Evolutionary conservation across 768 basidiomycete genomes (phyloP), one percentile per base, ranked within the genome.

Genomic region (Amanita phalloides): DNA sequence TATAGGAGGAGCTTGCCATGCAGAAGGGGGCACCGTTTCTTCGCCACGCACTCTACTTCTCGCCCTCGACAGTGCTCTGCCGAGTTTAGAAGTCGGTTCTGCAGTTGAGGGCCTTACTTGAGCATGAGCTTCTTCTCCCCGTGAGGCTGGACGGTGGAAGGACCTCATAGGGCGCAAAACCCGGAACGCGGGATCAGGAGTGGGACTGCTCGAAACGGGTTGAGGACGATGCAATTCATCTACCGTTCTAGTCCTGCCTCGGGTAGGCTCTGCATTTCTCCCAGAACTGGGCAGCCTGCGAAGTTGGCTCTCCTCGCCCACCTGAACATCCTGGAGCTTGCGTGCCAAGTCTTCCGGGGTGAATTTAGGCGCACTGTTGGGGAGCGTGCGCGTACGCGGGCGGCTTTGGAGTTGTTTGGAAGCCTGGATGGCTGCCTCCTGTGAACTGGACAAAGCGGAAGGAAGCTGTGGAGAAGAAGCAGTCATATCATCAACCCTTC

Each of bases 301-400:
- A 28, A 17, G 21, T 1, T 7, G 28, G 14, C 13, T 26, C 10
- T 55, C 48, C 11, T 63, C 61, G 5, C 63, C 57, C 11, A 67
- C 54, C 46, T 82, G 74, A 45, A 83, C 70, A 53, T 64, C 75
- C 54, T 77, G 67, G 51, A 88, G 65, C 62, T 78, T 81, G 60
- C 66, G 70, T 13, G 77, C 71, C 54, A 87, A 66, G 53, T 84
- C 84, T 36, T 83, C 81, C 6, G 73, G 65, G 2, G 77, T 70
- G 53, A 84, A 78, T 28, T 64, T 68, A 4, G 57, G 54, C 21
- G 66, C 58, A 26, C 66, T 68, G 37, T 71, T 64, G 25, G 73
- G 72, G 39, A 77, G 56, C 7, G 76, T 75, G 60, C 68, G 64
- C 9, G 71, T 75, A 35, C 76, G 68, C 48, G 69, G 66, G 2